A percentile compares a stretch with the other conserved stretches of the same genome.
phyloP scores from a whole-genome alignment of 257 asterid species.

The Scutellaria barbata region DNA sequence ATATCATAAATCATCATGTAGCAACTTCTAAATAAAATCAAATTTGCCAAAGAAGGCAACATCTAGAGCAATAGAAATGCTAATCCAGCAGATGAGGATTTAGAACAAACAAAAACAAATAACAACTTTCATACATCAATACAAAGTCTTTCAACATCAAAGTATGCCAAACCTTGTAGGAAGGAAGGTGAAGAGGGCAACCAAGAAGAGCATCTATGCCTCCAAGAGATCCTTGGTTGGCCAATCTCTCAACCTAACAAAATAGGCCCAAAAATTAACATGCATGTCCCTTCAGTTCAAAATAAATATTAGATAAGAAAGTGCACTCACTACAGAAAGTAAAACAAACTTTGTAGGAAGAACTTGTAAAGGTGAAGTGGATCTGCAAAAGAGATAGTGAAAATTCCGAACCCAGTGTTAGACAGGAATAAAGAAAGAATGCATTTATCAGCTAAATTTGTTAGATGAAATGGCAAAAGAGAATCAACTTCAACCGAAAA shows the following conservation, averaged over 20 bases:
- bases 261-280: slow-evolving; percentile 29
- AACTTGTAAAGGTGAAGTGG: slow-evolving; percentile 68
- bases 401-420: slow-evolving; percentile 19
- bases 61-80: slow-evolving; percentile 18
- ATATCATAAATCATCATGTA: neutral
- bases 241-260: slow-evolving; percentile 70
- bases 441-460: neutral
- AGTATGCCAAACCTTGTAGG: slow-evolving; percentile 65
- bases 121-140: slow-evolving; percentile 15
- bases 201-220: slow-evolving; percentile 95
- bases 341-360: slow-evolving; percentile 76
- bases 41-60: neutral
- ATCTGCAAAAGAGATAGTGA: slow-evolving; percentile 47
- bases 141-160: slow-evolving; percentile 26
- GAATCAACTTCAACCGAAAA: slow-evolving; percentile 8
- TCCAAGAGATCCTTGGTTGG: slow-evolving; percentile 85
- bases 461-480: slow-evolving; percentile 9
- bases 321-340: slow-evolving; percentile 70
- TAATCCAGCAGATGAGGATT: slow-evolving; percentile 20
- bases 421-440: slow-evolving; percentile 13
- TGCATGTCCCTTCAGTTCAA: slow-evolving; percentile 29
- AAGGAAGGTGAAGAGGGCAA: slow-evolving; percentile 90
- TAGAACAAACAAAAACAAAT: slow-evolving; percentile 6
- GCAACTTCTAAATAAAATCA: neutral
- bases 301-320: slow-evolving; percentile 21